Conservation (phyloP, 2,329 filamentous ascomycete genomes). For the Aspergillus clavatus region DNA sequence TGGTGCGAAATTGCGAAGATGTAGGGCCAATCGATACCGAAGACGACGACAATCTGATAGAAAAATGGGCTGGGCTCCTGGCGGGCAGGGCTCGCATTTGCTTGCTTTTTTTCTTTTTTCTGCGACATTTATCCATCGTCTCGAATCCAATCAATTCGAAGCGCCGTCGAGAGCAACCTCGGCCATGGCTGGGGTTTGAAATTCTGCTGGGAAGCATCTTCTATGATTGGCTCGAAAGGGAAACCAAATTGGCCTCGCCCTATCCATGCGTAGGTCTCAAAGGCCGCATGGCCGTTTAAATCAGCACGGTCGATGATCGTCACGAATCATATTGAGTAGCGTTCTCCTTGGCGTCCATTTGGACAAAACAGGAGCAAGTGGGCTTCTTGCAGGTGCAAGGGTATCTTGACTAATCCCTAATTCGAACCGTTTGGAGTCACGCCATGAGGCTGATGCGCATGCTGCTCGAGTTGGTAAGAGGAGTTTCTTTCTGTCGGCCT, state of each 20-base stretch:
- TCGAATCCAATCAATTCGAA: not conserved
- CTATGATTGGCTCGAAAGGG: constrained; percentile 25
- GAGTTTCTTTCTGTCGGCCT: constrained; percentile 1
- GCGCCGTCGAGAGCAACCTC: constrained; percentile 17
- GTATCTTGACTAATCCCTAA: constrained; percentile 8
- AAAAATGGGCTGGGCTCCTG: not conserved
- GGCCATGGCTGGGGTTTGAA: constrained; percentile 24
- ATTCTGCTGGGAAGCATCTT: constrained; percentile 23
- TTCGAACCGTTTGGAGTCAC: not conserved
- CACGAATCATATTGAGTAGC: constrained; percentile 18
- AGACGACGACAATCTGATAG: constrained; percentile 13
- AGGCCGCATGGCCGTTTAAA: constrained; percentile 22
- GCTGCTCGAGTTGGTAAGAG: not conserved
- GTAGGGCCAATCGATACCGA: constrained; percentile 10
- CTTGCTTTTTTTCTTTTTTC: too few species aligned
- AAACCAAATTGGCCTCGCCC: constrained; percentile 14
- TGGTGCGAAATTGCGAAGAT: constrained; percentile 12
- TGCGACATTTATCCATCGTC: not conserved
- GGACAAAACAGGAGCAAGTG: constrained; percentile 9
- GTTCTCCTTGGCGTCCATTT: constrained; percentile 5
- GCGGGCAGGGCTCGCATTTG: not conserved
- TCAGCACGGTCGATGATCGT: constrained; percentile 21
- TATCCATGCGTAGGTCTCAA: constrained; percentile 21
- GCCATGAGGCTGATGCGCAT: not conserved
- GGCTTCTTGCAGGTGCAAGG: constrained; percentile 10